phyloP scores from a whole-genome alignment of 345 rosid species.

The Brassica napus region DNA sequence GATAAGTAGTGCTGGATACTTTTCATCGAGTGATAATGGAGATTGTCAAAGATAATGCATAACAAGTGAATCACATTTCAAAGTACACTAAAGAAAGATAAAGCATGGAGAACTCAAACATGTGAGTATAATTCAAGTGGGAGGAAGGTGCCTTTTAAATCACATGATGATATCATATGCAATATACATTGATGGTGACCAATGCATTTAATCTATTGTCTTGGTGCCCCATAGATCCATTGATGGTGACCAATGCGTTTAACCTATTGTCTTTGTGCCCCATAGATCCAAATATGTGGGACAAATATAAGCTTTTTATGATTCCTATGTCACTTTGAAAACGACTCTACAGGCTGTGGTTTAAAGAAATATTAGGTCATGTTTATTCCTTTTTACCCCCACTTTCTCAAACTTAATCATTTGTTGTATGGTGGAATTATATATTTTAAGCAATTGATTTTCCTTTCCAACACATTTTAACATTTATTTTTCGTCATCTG shows the following conservation, averaged over 20 bases:
- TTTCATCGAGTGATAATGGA: slow-evolving; percentile 14
- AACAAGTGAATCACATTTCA: slow-evolving; percentile 34
- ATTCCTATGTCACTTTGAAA: slow-evolving; percentile 33
- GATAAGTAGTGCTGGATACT: slow-evolving; percentile 31
- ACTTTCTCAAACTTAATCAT: slow-evolving; percentile 36
- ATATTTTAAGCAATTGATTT: background rate
- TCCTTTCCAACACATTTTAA: background rate
- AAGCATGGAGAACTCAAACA: slow-evolving; percentile 32
- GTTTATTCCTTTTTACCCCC: slow-evolving; percentile 28
- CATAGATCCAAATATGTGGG: slow-evolving; percentile 37
- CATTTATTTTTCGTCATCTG: background rate
- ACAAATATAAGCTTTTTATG: slow-evolving; percentile 33
- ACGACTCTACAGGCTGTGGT: slow-evolving; percentile 27
- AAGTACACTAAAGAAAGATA: slow-evolving; percentile 29
- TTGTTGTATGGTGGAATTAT: slow-evolving; percentile 20
- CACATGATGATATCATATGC: slow-evolving; percentile 39
- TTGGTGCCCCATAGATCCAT: slow-evolving; percentile 22
- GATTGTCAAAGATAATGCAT: slow-evolving; percentile 13
- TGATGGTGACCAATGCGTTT: slow-evolving; percentile 32
- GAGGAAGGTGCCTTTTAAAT: slow-evolving; percentile 28
- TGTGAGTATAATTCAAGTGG: slow-evolving; percentile 37
- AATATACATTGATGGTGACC: slow-evolving; percentile 29
- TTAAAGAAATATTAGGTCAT: slow-evolving; percentile 38
- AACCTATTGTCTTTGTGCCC: slow-evolving; percentile 32
- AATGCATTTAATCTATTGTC: slow-evolving; percentile 28